Evolutionary conservation across 768 basidiomycete genomes (phyloP).

Genomic region (Rhodotorula toruloides): DNA sequence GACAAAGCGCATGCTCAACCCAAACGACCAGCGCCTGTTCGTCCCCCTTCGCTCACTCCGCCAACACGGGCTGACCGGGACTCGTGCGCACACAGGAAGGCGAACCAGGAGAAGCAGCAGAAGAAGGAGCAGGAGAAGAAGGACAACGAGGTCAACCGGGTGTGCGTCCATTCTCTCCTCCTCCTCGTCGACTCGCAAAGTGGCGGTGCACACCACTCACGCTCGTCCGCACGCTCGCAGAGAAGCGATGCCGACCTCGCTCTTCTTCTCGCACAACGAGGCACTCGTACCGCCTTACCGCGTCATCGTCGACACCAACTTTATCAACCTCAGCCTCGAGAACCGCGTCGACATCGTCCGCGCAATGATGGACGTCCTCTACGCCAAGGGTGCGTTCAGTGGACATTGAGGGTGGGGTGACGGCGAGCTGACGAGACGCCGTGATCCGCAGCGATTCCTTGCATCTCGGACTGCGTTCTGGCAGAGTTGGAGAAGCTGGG

Average conservation of each 20-base stretch:
- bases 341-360: constrained; percentile 92
- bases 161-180: constrained; percentile 23
- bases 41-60: constrained; percentile 43
- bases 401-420: too few relatives aligned
- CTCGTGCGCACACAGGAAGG: constrained; percentile 61
- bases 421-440: too few relatives aligned
- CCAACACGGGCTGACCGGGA: constrained; percentile 1
- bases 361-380: constrained; percentile 99
- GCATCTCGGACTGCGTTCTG: constrained; percentile 98
- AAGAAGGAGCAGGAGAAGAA: constrained; percentile 79
- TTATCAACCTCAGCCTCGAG: constrained; percentile 97
- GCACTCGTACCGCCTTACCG: constrained; percentile 95
- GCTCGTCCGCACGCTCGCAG: constrained; percentile 48
- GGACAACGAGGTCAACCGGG: constrained; percentile 54
- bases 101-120: constrained; percentile 83
- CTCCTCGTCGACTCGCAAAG: not conserved
- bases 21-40: constrained; percentile 85
- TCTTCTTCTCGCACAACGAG: constrained; percentile 91
- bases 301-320: constrained; percentile 97
- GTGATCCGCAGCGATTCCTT: constrained; percentile 72
- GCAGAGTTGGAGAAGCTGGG: constrained; percentile 97
- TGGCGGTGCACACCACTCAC: not conserved
- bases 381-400: constrained; percentile 84
- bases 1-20: constrained; percentile 89
- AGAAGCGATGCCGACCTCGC: constrained; percentile 77